phyloP scores from a whole-genome alignment of 2,329 filamentous ascomycete species.

The Sporothrix brunneoviolacea region DNA sequence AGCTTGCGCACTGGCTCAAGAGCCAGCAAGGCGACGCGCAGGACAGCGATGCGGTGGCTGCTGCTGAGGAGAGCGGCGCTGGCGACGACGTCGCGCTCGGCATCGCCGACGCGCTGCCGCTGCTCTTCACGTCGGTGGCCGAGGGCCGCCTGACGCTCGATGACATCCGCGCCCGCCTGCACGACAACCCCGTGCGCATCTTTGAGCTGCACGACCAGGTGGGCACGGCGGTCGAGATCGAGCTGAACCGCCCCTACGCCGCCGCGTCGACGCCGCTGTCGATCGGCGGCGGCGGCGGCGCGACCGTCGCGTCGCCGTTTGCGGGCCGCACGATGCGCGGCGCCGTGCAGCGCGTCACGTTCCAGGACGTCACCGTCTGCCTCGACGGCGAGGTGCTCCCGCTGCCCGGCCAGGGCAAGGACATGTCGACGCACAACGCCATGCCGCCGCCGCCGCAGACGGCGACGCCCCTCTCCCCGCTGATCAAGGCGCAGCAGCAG shows the following conservation, averaged over 20 bases:
- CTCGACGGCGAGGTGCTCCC: constrained; percentile 60
- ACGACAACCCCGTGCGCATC: constrained; percentile 73
- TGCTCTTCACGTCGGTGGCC: constrained; percentile 68
- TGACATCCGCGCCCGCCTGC: constrained; percentile 63
- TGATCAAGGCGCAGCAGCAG: constrained; percentile 46
- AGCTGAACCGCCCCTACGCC: constrained; percentile 65
- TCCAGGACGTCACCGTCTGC: constrained; percentile 67
- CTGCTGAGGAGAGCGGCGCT: constrained; percentile 29
- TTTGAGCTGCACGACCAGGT: constrained; percentile 76
- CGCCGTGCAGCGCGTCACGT: constrained; percentile 67
- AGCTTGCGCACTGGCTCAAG: constrained; percentile 55
- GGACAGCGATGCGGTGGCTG: neutral
- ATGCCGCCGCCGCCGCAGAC: constrained; percentile 35
- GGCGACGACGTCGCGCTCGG: constrained; percentile 50
- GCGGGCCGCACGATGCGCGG: constrained; percentile 61
- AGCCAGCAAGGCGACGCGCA: neutral
- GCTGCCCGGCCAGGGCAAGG: constrained; percentile 55
- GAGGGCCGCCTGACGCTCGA: constrained; percentile 68
- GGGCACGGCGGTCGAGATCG: constrained; percentile 66
- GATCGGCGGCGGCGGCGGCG: neutral
- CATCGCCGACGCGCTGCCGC: constrained; percentile 65
- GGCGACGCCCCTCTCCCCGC: constrained; percentile 50
- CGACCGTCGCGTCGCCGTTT: constrained; percentile 57
- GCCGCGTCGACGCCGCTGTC: constrained; percentile 31
- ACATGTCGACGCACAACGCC: constrained; percentile 65